Percentiles rank a stretch among this genome's conserved stretches.
Evolutionary conservation across 768 basidiomycete genomes (phyloP).

Genomic region (Phaeolepiota aurea): DNA sequence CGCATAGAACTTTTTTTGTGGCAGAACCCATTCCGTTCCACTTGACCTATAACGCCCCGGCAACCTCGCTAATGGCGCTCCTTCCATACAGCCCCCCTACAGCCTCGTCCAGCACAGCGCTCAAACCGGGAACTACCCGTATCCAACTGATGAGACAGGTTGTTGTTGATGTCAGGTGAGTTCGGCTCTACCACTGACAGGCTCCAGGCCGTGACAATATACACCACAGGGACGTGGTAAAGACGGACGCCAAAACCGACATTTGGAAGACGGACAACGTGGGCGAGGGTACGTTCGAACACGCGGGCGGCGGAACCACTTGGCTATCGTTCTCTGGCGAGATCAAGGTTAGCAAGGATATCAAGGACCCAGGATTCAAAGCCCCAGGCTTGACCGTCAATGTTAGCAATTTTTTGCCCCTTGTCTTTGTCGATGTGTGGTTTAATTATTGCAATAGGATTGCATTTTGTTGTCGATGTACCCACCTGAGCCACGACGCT

Average conservation of each 20-base stretch:
- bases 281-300: conserved; percentile 54
- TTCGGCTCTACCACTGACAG: too few relatives aligned
- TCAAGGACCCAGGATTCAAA: conserved; percentile 55
- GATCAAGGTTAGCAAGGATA: conserved; percentile 36
- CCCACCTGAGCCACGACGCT: conserved; percentile 46
- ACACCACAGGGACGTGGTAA: conserved; percentile 39
- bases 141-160: conserved; percentile 62
- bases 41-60: conserved; percentile 48
- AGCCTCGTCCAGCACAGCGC: conserved; percentile 17
- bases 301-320: conserved; percentile 49
- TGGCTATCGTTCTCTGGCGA: conserved; percentile 60
- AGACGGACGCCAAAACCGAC: conserved; percentile 52
- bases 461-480: conserved; percentile 53
- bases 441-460: conserved; percentile 32
- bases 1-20: conserved; percentile 51
- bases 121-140: conserved; percentile 28
- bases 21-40: conserved; percentile 60
- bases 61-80: conserved; percentile 50
- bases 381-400: conserved; percentile 57
- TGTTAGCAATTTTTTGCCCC: conserved; percentile 25
- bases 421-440: background rate
- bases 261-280: conserved; percentile 63
- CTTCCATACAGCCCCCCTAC: conserved; percentile 47
- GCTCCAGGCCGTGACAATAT: too few relatives aligned
- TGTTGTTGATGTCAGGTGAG: conserved; percentile 55